Conservation (phyloP, 2,329 filamentous ascomycete genomes). For the Escovopsis sp. region DNA sequence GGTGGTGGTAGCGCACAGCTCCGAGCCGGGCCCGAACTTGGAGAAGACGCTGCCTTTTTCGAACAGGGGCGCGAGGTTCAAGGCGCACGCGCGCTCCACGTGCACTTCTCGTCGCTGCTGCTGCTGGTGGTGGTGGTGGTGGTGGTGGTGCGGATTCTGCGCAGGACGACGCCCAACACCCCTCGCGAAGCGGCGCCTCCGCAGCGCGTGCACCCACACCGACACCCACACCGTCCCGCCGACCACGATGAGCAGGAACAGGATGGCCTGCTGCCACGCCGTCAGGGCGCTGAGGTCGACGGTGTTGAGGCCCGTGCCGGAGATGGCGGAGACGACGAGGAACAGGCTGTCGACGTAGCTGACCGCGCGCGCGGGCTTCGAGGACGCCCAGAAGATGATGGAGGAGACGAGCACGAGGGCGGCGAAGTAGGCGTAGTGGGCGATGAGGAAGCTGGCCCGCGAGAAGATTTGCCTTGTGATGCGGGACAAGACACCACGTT, state of each 20-base stretch:
- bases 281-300: constrained; percentile 49
- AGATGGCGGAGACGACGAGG: constrained; percentile 51
- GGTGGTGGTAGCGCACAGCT: too few species aligned
- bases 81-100: too few species aligned
- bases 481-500: too few species aligned
- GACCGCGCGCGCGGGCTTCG: constrained; percentile 35
- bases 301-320: constrained; percentile 52
- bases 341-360: constrained; percentile 53
- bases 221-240: constrained; percentile 56
- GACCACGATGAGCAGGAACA: constrained; percentile 50
- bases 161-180: too few species aligned
- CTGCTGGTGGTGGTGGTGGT: too few species aligned
- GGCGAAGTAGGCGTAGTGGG: constrained; percentile 57
- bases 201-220: constrained; percentile 45
- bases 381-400: constrained; percentile 45
- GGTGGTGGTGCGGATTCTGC: too few species aligned
- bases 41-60: too few species aligned
- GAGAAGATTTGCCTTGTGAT: constrained; percentile 15
- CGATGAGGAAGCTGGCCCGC: constrained; percentile 44
- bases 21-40: too few species aligned
- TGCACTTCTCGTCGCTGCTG: too few species aligned
- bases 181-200: constrained; percentile 39
- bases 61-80: too few species aligned
- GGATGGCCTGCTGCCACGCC: constrained; percentile 51
- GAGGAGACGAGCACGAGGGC: constrained; percentile 38